Evolutionary conservation across 371 early-diverging fungal genomes (phyloP).

Genomic region (Mortierella sp.): DNA sequence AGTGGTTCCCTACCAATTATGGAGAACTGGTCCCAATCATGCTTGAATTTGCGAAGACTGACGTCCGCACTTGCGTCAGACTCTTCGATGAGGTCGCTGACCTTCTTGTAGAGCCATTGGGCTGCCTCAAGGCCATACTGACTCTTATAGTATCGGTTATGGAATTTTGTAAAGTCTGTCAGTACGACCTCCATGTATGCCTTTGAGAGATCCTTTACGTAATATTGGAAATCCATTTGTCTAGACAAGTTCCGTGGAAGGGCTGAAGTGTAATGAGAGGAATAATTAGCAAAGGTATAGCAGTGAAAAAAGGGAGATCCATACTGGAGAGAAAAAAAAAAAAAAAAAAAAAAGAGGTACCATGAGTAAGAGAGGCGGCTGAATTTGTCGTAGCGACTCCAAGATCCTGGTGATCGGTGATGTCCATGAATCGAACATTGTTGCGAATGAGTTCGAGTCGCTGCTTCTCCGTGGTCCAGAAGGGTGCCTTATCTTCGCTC

Average conservation of each 20-base stretch:
- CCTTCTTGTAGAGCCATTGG: constrained; percentile 80
- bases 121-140: constrained; percentile 76
- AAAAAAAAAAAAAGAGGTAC: background rate
- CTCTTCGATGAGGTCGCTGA: constrained; percentile 62
- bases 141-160: constrained; percentile 92
- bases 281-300: background rate
- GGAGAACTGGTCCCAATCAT: constrained; percentile 73
- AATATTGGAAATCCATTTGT: constrained; percentile 67
- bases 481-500: constrained; percentile 60
- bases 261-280: constrained; percentile 38
- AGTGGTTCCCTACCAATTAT: constrained; percentile 62
- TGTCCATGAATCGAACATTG: constrained; percentile 86
- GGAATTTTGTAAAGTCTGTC: constrained; percentile 81
- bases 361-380: background rate
- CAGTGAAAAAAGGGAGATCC: background rate
- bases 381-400: background rate
- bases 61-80: constrained; percentile 65
- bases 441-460: constrained; percentile 75
- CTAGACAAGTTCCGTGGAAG: constrained; percentile 61
- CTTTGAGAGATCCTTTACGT: constrained; percentile 71
- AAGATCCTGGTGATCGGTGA: constrained; percentile 76
- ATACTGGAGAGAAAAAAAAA: background rate
- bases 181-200: constrained; percentile 74
- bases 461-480: constrained; percentile 76
- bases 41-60: constrained; percentile 80